Evolutionary conservation across 129 eudicot species (phyloP), one percentile per base, ranked within the genome.

Genomic region (Flaveria ramosissima): DNA sequence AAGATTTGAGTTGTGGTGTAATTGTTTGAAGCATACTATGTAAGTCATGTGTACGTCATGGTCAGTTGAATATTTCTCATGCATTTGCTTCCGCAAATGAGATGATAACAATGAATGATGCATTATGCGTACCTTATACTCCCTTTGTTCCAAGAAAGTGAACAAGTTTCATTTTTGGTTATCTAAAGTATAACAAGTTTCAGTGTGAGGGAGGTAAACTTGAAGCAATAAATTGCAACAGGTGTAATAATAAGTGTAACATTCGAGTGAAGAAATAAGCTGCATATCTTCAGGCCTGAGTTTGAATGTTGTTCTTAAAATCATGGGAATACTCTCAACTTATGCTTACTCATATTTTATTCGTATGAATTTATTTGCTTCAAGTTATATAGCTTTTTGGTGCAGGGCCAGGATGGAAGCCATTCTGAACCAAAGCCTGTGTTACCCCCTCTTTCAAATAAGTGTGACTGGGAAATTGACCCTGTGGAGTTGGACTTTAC

Each of bases 401-500:
- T 92, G 87, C 87, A 94, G 99, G 99, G 98, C 42, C 98, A 94
- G 72, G 89, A 81, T 81, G 97, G 99, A 80, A 94, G 99, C 82
- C 99, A 94, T 84, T 94, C 89, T 80, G 99, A 94, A 80, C 97
- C 96, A 51, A 89, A 84, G 73, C 93, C 99, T 81, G 99, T 94
- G 70, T 74, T 89, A 30, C 99, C 99, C n/a, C 99, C 99, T 85
- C 83, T 94, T 71, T 83, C 99, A 20, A 91, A 91, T 73, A 91
- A 91, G 81, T 94, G 97, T 70, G 99, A 94, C 80, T 94, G 99
- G 99, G 99, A 94, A 80, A 83, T 94, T 79, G 98, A 94, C 56
- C 98, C 98, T 55, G 9, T 77, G 21, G 99, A 94, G 80, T 86
- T 94, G 76, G 99, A 94, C 81, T 94, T 94, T 81, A 79, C 93